These are phyloP conservation scores for Yarrowia sp. DNA, from an alignment of 805 yeast genomes.

Conservation along the genomic window DNA sequence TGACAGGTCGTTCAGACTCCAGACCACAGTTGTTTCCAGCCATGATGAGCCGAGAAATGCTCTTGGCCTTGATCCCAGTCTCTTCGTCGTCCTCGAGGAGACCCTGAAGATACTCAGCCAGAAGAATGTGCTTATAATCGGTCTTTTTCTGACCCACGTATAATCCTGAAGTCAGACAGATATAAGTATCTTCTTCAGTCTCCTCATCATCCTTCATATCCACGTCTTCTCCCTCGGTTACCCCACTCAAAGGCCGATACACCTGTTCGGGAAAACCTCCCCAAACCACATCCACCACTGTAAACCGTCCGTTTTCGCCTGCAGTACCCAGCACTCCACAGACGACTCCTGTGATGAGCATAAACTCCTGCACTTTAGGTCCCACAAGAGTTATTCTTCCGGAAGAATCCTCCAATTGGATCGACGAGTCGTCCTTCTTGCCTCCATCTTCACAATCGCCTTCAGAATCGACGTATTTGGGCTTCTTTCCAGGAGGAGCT, in stretches of 20 bases:
- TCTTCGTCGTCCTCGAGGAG: constrained; percentile 56
- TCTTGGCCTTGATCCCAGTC: neutral
- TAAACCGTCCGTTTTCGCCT: constrained; percentile 79
- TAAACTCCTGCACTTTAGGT: constrained; percentile 55
- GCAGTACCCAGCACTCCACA: constrained; percentile 89
- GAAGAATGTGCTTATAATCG: constrained; percentile 55
- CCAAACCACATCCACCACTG: constrained; percentile 77
- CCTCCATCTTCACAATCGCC: constrained; percentile 49
- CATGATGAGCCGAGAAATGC: constrained; percentile 3
- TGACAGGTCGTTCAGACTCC: constrained; percentile 18
- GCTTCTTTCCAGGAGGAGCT: constrained; percentile 50
- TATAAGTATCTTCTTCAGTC: constrained; percentile 44
- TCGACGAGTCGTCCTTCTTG: constrained; percentile 53
- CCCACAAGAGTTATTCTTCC: constrained; percentile 83
- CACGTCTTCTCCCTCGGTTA: neutral
- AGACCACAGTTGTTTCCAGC: constrained; percentile 23
- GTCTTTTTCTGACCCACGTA: constrained; percentile 57
- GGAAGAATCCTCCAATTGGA: constrained; percentile 89
- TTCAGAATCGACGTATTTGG: constrained; percentile 62
- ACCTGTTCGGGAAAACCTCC: constrained; percentile 61
- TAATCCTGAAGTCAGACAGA: constrained; percentile 83
- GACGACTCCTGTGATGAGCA: constrained; percentile 87
- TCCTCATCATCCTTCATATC: neutral
- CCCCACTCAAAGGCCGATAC: neutral
- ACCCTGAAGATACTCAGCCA: constrained; percentile 76